These are phyloP conservation scores for Lactarius psammicola DNA, from an alignment of 768 basidiomycete genomes.

Conservation along the genomic window DNA sequence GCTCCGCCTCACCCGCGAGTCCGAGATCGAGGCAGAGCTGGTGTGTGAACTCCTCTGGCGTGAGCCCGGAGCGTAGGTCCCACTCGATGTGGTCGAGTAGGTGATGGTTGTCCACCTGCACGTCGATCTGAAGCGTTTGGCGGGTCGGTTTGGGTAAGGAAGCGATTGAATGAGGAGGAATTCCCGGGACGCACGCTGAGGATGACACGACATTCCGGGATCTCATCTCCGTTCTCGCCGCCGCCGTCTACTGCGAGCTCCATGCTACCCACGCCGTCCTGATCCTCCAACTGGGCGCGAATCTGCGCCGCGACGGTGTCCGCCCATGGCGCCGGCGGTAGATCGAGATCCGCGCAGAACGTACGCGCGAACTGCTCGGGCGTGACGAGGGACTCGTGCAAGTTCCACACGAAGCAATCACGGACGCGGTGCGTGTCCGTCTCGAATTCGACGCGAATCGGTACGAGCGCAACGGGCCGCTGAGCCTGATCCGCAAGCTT, in stretches of 20 bases:
- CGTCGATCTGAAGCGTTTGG: slow-evolving; percentile 77
- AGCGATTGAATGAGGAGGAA: background rate
- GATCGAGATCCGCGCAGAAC: slow-evolving; percentile 86
- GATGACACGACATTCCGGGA: slow-evolving; percentile 79
- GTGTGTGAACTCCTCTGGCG: slow-evolving; percentile 80
- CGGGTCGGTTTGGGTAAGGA: slow-evolving; percentile 20
- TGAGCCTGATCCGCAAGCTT: slow-evolving; percentile 61
- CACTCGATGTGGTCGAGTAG: slow-evolving; percentile 96
- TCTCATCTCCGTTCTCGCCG: slow-evolving; percentile 44
- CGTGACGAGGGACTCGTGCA: slow-evolving; percentile 81
- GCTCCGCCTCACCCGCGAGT: slow-evolving; percentile 80
- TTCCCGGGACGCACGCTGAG: slow-evolving; percentile 55
- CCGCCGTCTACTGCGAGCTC: slow-evolving; percentile 65
- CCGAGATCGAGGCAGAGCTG: slow-evolving; percentile 85
- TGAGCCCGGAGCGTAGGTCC: slow-evolving; percentile 92
- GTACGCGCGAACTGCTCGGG: slow-evolving; percentile 82
- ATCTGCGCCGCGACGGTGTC: slow-evolving; percentile 86
- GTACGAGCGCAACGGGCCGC: slow-evolving; percentile 61
- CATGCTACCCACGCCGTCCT: slow-evolving; percentile 76
- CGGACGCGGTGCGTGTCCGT: slow-evolving; percentile 88
- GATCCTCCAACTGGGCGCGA: slow-evolving; percentile 86
- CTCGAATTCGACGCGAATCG: slow-evolving; percentile 94
- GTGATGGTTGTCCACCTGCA: slow-evolving; percentile 90
- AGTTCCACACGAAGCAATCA: slow-evolving; percentile 95
- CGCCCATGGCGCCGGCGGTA: slow-evolving; percentile 63